phyloP scores from a whole-genome alignment of 192 early-diverging fungal genomes.

The Coemansia nantahalensis region DNA sequence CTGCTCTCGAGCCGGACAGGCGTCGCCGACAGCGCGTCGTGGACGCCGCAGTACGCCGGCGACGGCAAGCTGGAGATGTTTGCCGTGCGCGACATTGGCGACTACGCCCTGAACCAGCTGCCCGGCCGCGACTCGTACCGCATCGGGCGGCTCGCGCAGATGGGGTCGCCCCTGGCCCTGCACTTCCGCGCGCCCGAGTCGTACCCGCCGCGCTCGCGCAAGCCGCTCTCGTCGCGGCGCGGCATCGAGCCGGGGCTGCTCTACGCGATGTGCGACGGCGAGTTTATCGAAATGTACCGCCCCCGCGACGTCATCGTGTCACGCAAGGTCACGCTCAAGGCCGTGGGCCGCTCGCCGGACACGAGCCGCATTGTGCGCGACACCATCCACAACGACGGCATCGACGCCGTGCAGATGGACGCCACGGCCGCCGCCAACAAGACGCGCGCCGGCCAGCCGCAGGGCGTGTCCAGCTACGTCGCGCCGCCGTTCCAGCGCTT shows the following conservation, averaged over 20 bases:
- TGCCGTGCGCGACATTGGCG: constrained; percentile 57
- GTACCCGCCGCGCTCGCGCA: constrained; percentile 34
- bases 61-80: constrained; percentile 70
- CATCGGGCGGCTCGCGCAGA: constrained; percentile 67
- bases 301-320: constrained; percentile 59
- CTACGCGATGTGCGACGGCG: constrained; percentile 75
- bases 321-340: constrained; percentile 66
- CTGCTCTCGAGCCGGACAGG: constrained; percentile 50
- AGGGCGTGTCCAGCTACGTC: constrained; percentile 40
- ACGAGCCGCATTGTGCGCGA: constrained; percentile 59
- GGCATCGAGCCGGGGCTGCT: constrained; percentile 53
- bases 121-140: constrained; percentile 55
- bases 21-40: constrained; percentile 54
- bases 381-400: constrained; percentile 49
- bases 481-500: constrained; percentile 49
- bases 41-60: constrained; percentile 67
- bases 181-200: constrained; percentile 55
- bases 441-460: constrained; percentile 14
- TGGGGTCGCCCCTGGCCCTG: constrained; percentile 55
- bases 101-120: constrained; percentile 64
- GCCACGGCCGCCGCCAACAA: constrained; percentile 43
- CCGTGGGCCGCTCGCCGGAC: constrained; percentile 56
- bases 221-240: constrained; percentile 27
- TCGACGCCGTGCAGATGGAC: constrained; percentile 52
- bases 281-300: constrained; percentile 67